phyloP scores from a whole-genome alignment of 352 stramenopile species.

The Phytopythium ostracodes region DNA sequence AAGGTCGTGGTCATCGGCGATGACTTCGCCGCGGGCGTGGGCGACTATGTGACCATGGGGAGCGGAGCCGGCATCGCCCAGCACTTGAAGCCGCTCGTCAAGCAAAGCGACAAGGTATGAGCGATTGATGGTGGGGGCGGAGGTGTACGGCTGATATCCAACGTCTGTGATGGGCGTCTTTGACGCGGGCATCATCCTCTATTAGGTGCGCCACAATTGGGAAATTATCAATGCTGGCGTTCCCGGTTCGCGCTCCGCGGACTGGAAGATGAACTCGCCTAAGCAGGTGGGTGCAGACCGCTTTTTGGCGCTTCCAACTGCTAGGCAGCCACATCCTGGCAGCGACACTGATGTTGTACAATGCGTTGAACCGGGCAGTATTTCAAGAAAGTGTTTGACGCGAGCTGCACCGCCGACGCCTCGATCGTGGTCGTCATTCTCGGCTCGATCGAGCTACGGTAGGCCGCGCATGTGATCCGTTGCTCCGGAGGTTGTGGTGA shows the following conservation, averaged over 20 bases:
- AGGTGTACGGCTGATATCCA: slow-evolving; percentile 12
- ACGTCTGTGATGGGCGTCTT: not conserved
- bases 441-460: slow-evolving; percentile 68
- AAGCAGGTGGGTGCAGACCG: slow-evolving; percentile 37
- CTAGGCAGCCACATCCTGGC: no score
- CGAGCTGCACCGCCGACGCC: slow-evolving; percentile 48
- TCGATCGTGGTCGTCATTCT: slow-evolving; percentile 80
- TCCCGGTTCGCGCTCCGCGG: slow-evolving; percentile 45
- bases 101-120: slow-evolving; percentile 53
- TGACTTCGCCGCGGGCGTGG: slow-evolving; percentile 75
- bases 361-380: no score
- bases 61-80: slow-evolving; percentile 38
- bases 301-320: not conserved
- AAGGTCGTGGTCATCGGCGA: slow-evolving; percentile 84
- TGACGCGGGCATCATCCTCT: not conserved
- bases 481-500: not conserved
- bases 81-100: slow-evolving; percentile 50
- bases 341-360: not conserved
- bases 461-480: not conserved
- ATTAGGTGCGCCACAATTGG: slow-evolving; percentile 74
- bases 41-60: slow-evolving; percentile 70
- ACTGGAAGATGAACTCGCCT: slow-evolving; percentile 62
- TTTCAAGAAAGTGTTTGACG: slow-evolving; percentile 67
- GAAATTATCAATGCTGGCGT: slow-evolving; percentile 77
- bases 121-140: not conserved